A percentile compares a stretch with the other conserved stretches of the same genome.
phyloP scores from a whole-genome alignment of 2,329 filamentous ascomycete genomes.

The Sclerotinia borealis region DNA sequence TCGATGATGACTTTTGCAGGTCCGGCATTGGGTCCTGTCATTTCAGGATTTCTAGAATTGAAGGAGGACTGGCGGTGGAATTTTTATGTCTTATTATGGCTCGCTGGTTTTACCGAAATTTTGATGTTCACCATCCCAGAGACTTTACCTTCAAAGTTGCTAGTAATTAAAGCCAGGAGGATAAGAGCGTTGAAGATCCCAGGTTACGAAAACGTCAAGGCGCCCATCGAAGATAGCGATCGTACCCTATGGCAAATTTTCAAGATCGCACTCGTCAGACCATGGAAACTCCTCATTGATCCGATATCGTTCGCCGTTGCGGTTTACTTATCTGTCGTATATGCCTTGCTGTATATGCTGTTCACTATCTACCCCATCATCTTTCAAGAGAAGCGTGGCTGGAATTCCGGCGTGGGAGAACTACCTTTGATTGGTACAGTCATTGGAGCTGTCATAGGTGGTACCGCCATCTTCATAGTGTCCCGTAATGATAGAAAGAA shows the following conservation, averaged over 20 bases:
- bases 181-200: conserved; percentile 43
- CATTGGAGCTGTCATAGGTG: conserved; percentile 37
- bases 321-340: conserved; percentile 63
- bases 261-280: conserved; percentile 81
- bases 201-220: conserved; percentile 47
- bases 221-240: conserved; percentile 58
- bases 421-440: conserved; percentile 62
- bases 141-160: conserved; percentile 45
- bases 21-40: conserved; percentile 41
- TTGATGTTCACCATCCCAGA: conserved; percentile 55
- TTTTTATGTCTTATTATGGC: conserved; percentile 43
- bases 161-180: conserved; percentile 48
- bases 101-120: conserved; percentile 36
- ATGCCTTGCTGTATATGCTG: conserved; percentile 29
- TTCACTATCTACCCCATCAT: conserved; percentile 31
- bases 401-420: conserved; percentile 47
- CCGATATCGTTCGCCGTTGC: conserved; percentile 79
- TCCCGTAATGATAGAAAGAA: conserved; percentile 34
- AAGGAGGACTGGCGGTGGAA: conserved; percentile 48
- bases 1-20: conserved; percentile 57
- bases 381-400: conserved; percentile 36
- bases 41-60: conserved; percentile 51
- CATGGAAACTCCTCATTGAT: conserved; percentile 87
- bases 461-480: conserved; percentile 41
- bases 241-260: conserved; percentile 42